These are phyloP conservation scores for Ampelocalamus luodianensis DNA, from an alignment of 176 grass and related monocot genomes.

Conservation along the genomic window DNA sequence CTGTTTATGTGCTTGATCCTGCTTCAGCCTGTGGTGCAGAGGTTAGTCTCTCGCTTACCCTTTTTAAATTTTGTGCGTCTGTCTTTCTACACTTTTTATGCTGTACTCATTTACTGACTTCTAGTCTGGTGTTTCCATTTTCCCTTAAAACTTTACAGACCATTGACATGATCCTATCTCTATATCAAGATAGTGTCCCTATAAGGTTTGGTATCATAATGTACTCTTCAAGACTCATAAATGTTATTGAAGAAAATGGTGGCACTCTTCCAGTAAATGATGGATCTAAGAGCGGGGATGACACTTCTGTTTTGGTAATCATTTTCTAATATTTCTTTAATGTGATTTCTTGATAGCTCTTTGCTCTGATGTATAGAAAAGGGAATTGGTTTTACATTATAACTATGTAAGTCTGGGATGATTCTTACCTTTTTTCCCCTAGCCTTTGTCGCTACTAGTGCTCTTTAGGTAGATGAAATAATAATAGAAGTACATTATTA, in stretches of 20 bases:
- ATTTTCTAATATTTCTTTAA: slow-evolving; percentile 32
- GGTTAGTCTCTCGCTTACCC: slow-evolving; percentile 56
- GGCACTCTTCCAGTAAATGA: slow-evolving; percentile 48
- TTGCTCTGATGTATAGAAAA: slow-evolving; percentile 44
- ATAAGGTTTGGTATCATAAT: slow-evolving; percentile 90
- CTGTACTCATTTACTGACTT: slow-evolving; percentile 44
- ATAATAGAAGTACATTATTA: not conserved
- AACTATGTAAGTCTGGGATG: not conserved
- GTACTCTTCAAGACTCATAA: slow-evolving; percentile 81
- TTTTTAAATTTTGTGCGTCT: slow-evolving; percentile 17
- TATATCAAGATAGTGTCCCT: slow-evolving; percentile 86
- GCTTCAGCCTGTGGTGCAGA: slow-evolving; percentile 75
- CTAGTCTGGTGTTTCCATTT: slow-evolving; percentile 32
- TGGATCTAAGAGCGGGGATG: slow-evolving; percentile 53
- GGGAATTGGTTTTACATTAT: slow-evolving; percentile 29
- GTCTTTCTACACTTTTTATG: slow-evolving; percentile 29
- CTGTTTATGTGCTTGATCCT: slow-evolving; percentile 97
- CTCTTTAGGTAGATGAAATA: slow-evolving; percentile 13
- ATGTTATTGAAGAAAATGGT: slow-evolving; percentile 70
- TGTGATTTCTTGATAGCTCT: slow-evolving; percentile 30
- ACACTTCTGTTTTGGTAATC: slow-evolving; percentile 84
- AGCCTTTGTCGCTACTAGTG: slow-evolving; percentile 15
- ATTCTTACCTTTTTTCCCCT: slow-evolving; percentile 12
- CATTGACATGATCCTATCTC: slow-evolving; percentile 79
- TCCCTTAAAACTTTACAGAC: slow-evolving; percentile 62